Evolutionary conservation across 495 filamentous ascomycete species (phyloP).

Genomic region (Aspergillus funiculosus): DNA sequence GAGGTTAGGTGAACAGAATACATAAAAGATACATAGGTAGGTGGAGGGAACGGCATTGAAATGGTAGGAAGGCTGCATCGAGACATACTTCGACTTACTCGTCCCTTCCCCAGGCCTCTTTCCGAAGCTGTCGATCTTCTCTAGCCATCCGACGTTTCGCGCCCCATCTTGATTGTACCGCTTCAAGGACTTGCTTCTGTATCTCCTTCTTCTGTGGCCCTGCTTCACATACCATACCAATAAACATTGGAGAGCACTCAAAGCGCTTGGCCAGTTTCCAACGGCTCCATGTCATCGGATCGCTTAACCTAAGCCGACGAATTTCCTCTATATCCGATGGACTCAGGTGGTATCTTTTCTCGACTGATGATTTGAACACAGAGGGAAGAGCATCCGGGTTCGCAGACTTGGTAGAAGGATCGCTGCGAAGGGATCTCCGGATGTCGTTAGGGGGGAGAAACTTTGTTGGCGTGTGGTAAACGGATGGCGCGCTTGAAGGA

Average conservation of each 20-base stretch:
- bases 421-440: conserved; percentile 52
- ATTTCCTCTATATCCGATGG: conserved; percentile 73
- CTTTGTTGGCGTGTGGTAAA: conserved; percentile 80
- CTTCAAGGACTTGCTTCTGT: conserved; percentile 52
- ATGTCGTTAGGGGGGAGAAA: conserved; percentile 81
- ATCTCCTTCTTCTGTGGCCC: conserved; percentile 43
- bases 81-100: conserved; percentile 23
- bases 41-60: no score
- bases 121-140: conserved; percentile 66
- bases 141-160: conserved; percentile 61
- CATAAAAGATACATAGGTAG: background rate
- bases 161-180: conserved; percentile 68
- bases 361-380: conserved; percentile 43
- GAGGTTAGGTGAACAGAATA: background rate
- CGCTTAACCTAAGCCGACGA: conserved; percentile 55
- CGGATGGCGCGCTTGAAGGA: conserved; percentile 73
- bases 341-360: conserved; percentile 73
- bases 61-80: background rate
- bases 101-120: conserved; percentile 50
- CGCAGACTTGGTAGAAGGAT: conserved; percentile 14
- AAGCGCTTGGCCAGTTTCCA: conserved; percentile 64
- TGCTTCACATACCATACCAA: conserved; percentile 50
- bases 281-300: conserved; percentile 70
- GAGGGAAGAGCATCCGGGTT: conserved; percentile 46
- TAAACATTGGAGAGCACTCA: conserved; percentile 70